phyloP scores from a whole-genome alignment of 2,329 filamentous ascomycete genomes.

The Alternaria consortialis region DNA sequence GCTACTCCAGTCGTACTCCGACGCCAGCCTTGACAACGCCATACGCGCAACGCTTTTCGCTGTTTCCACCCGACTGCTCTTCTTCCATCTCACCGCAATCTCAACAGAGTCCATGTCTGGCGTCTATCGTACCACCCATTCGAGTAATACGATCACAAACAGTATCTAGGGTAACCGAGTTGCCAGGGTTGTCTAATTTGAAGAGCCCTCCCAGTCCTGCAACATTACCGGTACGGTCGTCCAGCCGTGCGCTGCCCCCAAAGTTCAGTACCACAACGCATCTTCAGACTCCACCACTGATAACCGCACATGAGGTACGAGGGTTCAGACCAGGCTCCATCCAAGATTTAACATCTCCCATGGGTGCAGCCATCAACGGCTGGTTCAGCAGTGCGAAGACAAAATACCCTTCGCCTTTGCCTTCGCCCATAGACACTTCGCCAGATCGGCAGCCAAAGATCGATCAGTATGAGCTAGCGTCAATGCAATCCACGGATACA shows the following conservation, averaged over 20 bases:
- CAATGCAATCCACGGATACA: constrained; percentile 23
- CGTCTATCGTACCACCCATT: constrained; percentile 4
- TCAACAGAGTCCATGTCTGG: background rate
- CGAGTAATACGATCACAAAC: constrained; percentile 1
- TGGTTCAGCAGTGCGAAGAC: constrained; percentile 17
- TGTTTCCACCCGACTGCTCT: constrained; percentile 14
- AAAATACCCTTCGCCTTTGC: background rate
- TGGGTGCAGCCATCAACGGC: constrained; percentile 25
- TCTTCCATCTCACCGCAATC: constrained; percentile 1
- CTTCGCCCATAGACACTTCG: constrained; percentile 7
- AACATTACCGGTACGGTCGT: background rate
- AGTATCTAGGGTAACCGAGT: background rate
- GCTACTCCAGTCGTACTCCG: constrained; percentile 14
- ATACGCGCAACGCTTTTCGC: constrained; percentile 11
- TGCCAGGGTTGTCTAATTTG: background rate
- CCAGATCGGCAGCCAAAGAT: constrained; percentile 21
- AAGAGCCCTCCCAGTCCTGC: background rate
- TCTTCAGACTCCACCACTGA: constrained; percentile 9
- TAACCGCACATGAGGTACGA: background rate
- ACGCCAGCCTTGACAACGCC: constrained; percentile 16
- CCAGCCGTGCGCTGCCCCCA: background rate
- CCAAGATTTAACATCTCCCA: constrained; percentile 21
- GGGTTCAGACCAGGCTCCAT: constrained; percentile 3
- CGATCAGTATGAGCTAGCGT: constrained; percentile 28
- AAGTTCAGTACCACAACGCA: constrained; percentile 17